Conservation (phyloP, 768 basidiomycete genomes). For the Termitomyces sp. region DNA sequence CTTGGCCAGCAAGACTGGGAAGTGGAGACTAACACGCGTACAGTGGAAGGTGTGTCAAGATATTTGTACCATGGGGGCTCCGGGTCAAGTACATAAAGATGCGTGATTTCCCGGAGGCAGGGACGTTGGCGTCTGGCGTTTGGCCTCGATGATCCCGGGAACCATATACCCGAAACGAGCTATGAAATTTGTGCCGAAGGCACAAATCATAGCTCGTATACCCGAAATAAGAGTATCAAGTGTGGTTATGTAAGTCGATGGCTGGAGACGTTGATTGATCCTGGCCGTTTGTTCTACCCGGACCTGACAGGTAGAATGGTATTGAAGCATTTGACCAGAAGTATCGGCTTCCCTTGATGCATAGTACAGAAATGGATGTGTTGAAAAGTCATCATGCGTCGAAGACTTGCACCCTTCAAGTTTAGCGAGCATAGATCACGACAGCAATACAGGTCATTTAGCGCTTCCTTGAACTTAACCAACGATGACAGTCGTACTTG, state of each 20-base stretch:
- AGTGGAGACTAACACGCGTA: neutral
- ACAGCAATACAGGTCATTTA: no score
- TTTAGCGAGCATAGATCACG: neutral
- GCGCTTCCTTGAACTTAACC: no score
- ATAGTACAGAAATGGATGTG: no score
- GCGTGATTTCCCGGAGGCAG: neutral
- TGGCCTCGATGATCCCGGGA: neutral
- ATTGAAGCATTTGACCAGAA: neutral
- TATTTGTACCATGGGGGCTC: neutral
- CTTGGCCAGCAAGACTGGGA: slow-evolving; percentile 18
- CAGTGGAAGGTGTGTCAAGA: neutral
- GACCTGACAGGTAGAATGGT: neutral
- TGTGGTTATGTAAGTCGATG: no score
- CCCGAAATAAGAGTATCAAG: neutral
- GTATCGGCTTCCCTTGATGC: neutral
- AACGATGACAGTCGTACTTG: neutral
- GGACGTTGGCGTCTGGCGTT: neutral
- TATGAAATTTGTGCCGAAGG: no score
- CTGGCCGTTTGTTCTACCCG: neutral
- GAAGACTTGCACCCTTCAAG: no score
- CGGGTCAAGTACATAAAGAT: neutral
- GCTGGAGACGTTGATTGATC: neutral
- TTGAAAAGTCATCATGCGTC: no score
- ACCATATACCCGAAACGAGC: neutral
- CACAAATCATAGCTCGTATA: no score